Conservation (phyloP, 2,329 filamentous ascomycete species). For the Aureobasidium mangrovei region DNA sequence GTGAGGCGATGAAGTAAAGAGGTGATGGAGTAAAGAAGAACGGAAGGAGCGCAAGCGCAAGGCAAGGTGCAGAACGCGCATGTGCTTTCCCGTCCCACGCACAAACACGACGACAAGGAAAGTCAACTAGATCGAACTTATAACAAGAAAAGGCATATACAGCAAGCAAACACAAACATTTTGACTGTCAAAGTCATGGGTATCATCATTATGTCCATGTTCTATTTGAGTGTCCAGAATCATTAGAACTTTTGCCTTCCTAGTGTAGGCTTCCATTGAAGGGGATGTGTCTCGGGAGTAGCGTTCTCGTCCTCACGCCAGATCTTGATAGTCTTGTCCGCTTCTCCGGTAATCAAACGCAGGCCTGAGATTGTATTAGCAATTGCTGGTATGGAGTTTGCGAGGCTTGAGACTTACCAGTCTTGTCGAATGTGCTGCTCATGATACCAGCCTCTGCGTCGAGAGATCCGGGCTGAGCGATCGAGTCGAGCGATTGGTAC, state of each 20-base stretch:
- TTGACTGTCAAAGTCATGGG: neutral
- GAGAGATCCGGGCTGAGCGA: conserved; percentile 85
- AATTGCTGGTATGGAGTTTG: neutral
- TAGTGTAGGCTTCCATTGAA: conserved; percentile 83
- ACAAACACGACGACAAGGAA: neutral
- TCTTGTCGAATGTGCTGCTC: conserved; percentile 85
- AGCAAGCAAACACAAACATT: neutral
- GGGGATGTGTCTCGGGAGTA: conserved; percentile 80
- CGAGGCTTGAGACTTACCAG: conserved; percentile 35
- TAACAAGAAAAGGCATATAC: neutral
- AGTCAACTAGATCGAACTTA: no score
- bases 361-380: conserved; percentile 38
- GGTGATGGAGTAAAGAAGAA: neutral
- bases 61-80: conserved; percentile 4
- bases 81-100: neutral
- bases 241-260: conserved; percentile 58
- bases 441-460: conserved; percentile 94
- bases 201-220: conserved; percentile 11
- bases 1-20: neutral
- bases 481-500: conserved; percentile 83
- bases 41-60: neutral
- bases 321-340: conserved; percentile 93
- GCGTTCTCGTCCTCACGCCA: conserved; percentile 93
- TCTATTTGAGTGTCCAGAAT: neutral
- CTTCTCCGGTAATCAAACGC: conserved; percentile 85